A percentile compares a stretch with the other conserved stretches of the same genome.
Conservation (phyloP, 208 protist genomes). For the Leishmania braziliensis region DNA sequence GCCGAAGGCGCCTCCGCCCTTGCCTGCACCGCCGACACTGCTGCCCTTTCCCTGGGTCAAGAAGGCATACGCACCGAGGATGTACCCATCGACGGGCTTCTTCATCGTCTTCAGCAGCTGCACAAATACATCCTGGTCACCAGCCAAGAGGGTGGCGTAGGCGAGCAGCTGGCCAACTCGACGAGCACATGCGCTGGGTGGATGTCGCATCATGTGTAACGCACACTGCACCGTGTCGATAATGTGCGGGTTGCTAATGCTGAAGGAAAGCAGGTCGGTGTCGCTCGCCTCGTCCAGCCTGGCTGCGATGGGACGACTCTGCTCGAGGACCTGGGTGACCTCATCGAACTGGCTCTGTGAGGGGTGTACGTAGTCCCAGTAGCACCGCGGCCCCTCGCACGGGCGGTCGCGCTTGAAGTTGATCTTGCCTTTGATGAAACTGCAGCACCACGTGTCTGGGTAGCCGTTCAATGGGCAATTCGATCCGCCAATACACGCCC, state of each 20-base stretch:
- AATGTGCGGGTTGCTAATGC: constrained; percentile 77
- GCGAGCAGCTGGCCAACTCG: constrained; percentile 84
- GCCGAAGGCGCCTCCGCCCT: neutral
- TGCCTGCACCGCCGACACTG: neutral
- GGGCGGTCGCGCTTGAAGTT: constrained; percentile 92
- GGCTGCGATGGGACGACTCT: constrained; percentile 75
- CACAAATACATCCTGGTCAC: constrained; percentile 82
- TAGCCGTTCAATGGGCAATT: constrained; percentile 90
- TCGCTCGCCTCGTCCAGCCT: constrained; percentile 82
- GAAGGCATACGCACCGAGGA: constrained; percentile 81
- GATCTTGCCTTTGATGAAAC: constrained; percentile 91
- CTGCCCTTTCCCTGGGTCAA: constrained; percentile 49
- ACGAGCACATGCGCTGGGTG: constrained; percentile 60
- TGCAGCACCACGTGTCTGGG: constrained; percentile 90
- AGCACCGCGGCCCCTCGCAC: constrained; percentile 83
- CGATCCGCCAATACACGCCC: constrained; percentile 80
- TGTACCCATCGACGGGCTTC: constrained; percentile 86
- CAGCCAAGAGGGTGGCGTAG: constrained; percentile 71
- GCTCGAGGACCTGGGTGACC: constrained; percentile 83
- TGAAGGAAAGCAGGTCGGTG: constrained; percentile 70
- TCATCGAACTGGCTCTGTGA: constrained; percentile 83
- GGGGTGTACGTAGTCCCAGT: constrained; percentile 88
- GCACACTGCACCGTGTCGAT: constrained; percentile 90
- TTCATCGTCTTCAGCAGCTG: constrained; percentile 92
- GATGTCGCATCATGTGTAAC: constrained; percentile 86